A percentile compares a stretch with the other conserved stretches of the same genome.
phyloP scores from a whole-genome alignment of 371 early-diverging fungal species.

The Entomophthora muscae region DNA sequence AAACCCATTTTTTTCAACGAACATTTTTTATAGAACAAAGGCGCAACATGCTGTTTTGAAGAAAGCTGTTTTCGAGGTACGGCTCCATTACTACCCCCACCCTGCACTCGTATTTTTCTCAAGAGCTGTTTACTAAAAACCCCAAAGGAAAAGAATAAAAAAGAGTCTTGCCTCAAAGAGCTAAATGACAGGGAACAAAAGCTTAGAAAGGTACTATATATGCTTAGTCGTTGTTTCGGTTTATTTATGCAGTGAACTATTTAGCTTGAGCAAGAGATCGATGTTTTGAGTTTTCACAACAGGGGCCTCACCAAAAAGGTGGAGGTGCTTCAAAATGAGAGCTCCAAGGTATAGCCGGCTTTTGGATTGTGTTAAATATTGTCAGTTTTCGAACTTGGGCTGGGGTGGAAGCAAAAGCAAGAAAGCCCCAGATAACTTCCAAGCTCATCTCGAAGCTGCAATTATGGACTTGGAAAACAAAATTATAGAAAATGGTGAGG shows the following conservation, averaged over 20 bases:
- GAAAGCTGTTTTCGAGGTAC: constrained; percentile 37
- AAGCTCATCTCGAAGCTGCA: background rate
- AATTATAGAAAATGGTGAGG: constrained; percentile 1
- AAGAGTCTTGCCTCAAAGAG: background rate
- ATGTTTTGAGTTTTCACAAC: constrained; percentile 7
- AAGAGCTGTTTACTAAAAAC: no score
- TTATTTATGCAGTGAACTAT: background rate
- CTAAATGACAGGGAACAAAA: background rate
- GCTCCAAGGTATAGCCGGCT: background rate
- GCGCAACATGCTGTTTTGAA: constrained; percentile 38
- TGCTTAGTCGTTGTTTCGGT: no score
- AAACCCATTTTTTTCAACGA: background rate
- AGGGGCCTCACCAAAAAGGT: constrained; percentile 5
- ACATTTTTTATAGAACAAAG: constrained; percentile 22
- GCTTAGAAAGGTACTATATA: background rate
- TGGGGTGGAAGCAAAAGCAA: background rate
- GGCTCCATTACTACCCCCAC: no score
- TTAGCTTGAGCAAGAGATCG: constrained; percentile 6
- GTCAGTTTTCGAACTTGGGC: background rate
- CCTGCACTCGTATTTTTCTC: no score
- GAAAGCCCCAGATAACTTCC: background rate
- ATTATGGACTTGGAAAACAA: constrained; percentile 6
- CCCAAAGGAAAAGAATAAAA: background rate
- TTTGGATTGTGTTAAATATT: background rate
- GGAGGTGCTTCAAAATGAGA: background rate